Conservation (phyloP, 805 yeast species). For the Candida multigemmis region DNA sequence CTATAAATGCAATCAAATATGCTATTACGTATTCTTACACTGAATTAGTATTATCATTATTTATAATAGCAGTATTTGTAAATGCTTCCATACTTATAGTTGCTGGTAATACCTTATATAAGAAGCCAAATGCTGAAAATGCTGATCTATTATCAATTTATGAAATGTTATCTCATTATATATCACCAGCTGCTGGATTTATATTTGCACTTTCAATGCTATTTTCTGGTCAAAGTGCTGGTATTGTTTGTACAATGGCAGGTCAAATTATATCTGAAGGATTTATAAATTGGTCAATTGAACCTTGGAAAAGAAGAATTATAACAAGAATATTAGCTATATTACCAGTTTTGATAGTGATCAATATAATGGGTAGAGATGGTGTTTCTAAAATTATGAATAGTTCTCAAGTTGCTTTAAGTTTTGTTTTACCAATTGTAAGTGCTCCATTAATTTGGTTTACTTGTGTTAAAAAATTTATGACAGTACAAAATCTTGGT, state of each 20-base stretch:
- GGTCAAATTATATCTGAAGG: conserved; percentile 40
- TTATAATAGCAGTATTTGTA: conserved; percentile 87
- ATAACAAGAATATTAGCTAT: conserved; percentile 33
- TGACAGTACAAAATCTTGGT: conserved; percentile 23
- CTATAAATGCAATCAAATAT: conserved; percentile 70
- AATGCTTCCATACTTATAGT: conserved; percentile 65
- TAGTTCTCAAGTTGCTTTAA: conserved; percentile 34
- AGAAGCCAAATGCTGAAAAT: conserved; percentile 36
- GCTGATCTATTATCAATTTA: conserved; percentile 37
- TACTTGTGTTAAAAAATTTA: conserved; percentile 27
- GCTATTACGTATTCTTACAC: conserved; percentile 75
- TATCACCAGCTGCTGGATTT: conserved; percentile 36
- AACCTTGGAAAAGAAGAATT: conserved; percentile 35
- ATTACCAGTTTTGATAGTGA: conserved; percentile 30
- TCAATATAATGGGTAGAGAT: conserved; percentile 29
- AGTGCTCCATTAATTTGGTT: conserved; percentile 39
- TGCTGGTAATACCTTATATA: conserved; percentile 31
- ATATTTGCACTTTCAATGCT: conserved; percentile 38
- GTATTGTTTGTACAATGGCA: conserved; percentile 41
- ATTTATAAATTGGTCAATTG: conserved; percentile 34
- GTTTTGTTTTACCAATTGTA: conserved; percentile 34
- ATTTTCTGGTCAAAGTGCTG: conserved; percentile 39
- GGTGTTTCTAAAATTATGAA: conserved; percentile 38
- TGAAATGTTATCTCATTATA: conserved; percentile 33
- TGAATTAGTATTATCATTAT: conserved; percentile 72